Base-by-base conservation (phyloP, 2,329 filamentous ascomycete genomes). In the Pseudogymnoascus sp. region DNA sequence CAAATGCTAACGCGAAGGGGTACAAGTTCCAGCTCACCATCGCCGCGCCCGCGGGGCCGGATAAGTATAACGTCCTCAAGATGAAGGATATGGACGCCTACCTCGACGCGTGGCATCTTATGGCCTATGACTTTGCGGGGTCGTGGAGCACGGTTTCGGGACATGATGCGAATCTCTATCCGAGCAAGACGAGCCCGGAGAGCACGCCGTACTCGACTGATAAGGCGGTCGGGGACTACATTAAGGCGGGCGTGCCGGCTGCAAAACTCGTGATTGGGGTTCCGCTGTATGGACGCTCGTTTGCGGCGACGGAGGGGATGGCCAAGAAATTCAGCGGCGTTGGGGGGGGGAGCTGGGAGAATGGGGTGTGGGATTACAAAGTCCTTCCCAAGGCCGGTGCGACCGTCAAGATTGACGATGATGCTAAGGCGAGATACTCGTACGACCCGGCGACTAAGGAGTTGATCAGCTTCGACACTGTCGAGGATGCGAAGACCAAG, bases 351-450 rank as follows among this genome's bases (percentile, higher is more conserved):
- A 86, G 80, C 62, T 71, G 80, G 85, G 89, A 93, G 75, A 77
- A 79, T 11, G 89, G 89, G 0, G 78, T 91, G 3, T 93, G 87
- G 84, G 90, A 95, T 72, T 93, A 89, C 80, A 95, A 93, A 77
- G 87, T 76, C 0, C 80, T 95, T 1, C 90, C 90, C 0, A 79
- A 80, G 19, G 70, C 81, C 0, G 85, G 84, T 1, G 83, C 85
- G 0, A 75, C 76, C 5, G 83, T 88, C 69, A 67, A 78, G 41
- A 80, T 84, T 61, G 88, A 92, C 70, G 65, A 73, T 3, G 76
- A 78, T 19, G 79, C 83, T 5, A 80, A 84, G 14, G 89, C 88
- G 1, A 86, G 83, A 11, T 95, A 87, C 79, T 87, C 83, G 72
- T 92, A 90, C 73, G 84, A 93, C 72, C 66, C 76, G 0, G 70